Conservation (phyloP, 2,329 filamentous ascomycete genomes). For the Aspergillus oerlinghausenensis region DNA sequence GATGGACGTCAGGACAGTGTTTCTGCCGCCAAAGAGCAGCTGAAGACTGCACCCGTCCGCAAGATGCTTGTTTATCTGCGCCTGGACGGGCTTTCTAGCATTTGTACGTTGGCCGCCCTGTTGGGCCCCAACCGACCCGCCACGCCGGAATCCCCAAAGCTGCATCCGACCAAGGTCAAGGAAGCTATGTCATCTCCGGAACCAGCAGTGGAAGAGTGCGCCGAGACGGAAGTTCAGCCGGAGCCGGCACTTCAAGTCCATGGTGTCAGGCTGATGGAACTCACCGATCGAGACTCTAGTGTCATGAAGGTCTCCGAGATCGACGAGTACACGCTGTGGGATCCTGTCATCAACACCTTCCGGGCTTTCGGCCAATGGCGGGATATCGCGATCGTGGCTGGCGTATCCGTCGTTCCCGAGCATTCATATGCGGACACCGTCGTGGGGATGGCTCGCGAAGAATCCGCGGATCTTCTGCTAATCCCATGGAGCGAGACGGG, state of each 20-base stretch:
- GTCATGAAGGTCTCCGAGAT: constrained; percentile 90
- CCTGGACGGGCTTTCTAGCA: constrained; percentile 74
- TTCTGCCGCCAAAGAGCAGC: constrained; percentile 45
- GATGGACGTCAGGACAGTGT: constrained; percentile 42
- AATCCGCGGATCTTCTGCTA: constrained; percentile 68
- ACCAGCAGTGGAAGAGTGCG: constrained; percentile 20
- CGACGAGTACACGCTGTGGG: constrained; percentile 66
- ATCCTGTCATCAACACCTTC: constrained; percentile 89
- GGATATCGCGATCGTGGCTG: constrained; percentile 76
- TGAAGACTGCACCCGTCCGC: constrained; percentile 51
- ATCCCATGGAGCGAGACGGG: constrained; percentile 89
- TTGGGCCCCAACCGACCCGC: constrained; percentile 55
- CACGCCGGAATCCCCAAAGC: constrained; percentile 26
- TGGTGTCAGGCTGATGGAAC: constrained; percentile 77
- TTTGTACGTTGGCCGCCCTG: constrained; percentile 78
- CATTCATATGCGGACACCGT: constrained; percentile 75
- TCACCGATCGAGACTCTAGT: constrained; percentile 88
- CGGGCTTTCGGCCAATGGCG: constrained; percentile 80
- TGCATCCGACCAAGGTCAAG: constrained; percentile 29
- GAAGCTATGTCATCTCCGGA: constrained; percentile 14
- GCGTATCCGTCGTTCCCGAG: constrained; percentile 74
- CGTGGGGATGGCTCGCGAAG: constrained; percentile 63
- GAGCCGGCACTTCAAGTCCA: constrained; percentile 62
- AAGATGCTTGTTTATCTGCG: constrained; percentile 76
- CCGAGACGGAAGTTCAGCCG: constrained; percentile 14